Evolutionary conservation across 805 yeast genomes (phyloP), one percentile per base, ranked within the genome.

Genomic region (Candida sphagnicola): DNA sequence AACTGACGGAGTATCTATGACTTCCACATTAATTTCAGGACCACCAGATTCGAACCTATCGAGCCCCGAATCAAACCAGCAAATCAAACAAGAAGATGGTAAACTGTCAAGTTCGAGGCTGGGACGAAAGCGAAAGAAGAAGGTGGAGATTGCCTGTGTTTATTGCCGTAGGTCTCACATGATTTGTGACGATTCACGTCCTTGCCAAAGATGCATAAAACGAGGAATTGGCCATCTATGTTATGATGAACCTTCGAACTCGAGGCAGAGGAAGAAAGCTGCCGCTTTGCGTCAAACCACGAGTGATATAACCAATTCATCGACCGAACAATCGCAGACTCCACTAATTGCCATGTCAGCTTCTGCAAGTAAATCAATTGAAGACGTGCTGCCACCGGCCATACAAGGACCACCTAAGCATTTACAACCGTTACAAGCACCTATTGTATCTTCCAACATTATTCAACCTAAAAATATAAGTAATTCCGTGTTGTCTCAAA

Each of bases 91-190:
- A n/a, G 35, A 33, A 13, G 35, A 33, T n/a, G 15, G n/a, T 8
- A 33, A 23, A 19, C n/a, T n/a, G n/a, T n/a, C n/a, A n/a, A n/a
- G n/a, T n/a, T n/a, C n/a, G n/a, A 31, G 24, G 15, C 33, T n/a
- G 21, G 23, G n/a, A 18, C 50, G 48, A 39, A 53, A 51, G 34
- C 61, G 75, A 38, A 75, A 71, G 58, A 64, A 74, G 52, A 78
- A 80, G 51, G 78, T 75, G 11, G 75, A 67, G 15, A 65, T 73
- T 35, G 95, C 98, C 0, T 90, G 98, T 62, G 84, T 90, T 1
- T 90, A 85, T 54, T 90, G 97, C 57, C 76, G 96, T 28, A 69
- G 98, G 39, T 86, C 96, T 0, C 98, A 90, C 58, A 86, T 90
- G 90, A 85, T 88, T 21, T 90, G 98, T 62, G 95, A 89, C 57